Evolutionary conservation across 2,329 filamentous ascomycete genomes (phyloP), one percentile per base, ranked within the genome.

Genomic region (Xylariaceae sp.): DNA sequence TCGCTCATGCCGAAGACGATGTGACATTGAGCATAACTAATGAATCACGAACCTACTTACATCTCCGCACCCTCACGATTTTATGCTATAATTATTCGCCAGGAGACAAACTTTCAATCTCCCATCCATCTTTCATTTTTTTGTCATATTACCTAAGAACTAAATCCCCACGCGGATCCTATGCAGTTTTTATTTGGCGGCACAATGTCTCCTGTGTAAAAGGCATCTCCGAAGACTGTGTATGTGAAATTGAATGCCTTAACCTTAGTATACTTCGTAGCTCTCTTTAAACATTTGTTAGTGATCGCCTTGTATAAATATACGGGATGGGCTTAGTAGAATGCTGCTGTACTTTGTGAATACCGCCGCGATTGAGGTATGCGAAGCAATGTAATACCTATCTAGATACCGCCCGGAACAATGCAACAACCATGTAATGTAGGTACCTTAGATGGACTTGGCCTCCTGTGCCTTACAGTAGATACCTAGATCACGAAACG

Each of bases 81-180:
- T 9, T 51, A 37, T 46, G 8, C 30, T 56, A n/a, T 30, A 42
- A 48, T 55, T 29, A 12, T 49, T 51, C 41, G 50, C 50, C 50
- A 47, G 44, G 40, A 30, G 56, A 51, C 56, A 26, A 29, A 12
- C 11, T 47, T 40, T 19, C 19, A 19, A 19, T 19, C 19, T 26
- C 12, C 40, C 48, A 5, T 43, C 27, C 12, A n/a, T 41, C n/a
- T n/a, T 42, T 29, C n/a, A 39, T 3, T 9, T 9, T 40, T 4
- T 32, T 32, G 46, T 26, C 12, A 57, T 62, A 65, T 60, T 61
- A 64, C 52, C 59, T 62, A 60, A 63, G 58, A 58, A 42, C 53
- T 46, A 50, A 57, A 43, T 50, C 50, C 50, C 52, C 54, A 40
- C 31, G 30, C 12, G 29, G 37, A 47, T 44, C 34, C 43, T 57